Evolutionary conservation across 83 land plant species (phyloP), one percentile per base, ranked within the genome.

Genomic region (Picea abies): DNA sequence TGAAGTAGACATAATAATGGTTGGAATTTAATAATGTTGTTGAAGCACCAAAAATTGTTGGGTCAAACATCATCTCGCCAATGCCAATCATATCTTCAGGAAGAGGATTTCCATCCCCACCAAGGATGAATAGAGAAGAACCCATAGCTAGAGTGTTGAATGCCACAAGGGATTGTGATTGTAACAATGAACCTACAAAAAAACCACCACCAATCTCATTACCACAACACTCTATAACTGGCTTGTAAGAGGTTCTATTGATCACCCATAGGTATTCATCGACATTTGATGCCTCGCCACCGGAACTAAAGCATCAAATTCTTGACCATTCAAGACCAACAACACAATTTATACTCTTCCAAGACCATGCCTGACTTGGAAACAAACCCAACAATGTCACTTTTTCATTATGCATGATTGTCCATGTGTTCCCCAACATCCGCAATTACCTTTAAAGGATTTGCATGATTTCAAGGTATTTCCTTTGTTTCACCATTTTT

Each of bases 371-470:
- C 60, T 95, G 88, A 79, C 99, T 97, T 61, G 99, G 99, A 23
- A 97, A 93, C 29, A 95, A 88, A 60, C 99, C 99, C 69, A 97
- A 93, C 95, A 97, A 89, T 79, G 98, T 95, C 32, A 93, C 95
- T 78, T 90, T 91, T 29, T 96, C 95, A 93, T 97, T 98, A 98
- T 97, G 80, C 14, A 79, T 82, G 91, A 62, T 94, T 92, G 70
- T 93, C 99, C 92, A 89, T 92, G 68, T 97, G 98, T 81, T 93
- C 91, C 99, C 99, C 95, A 73, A 90, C 99, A 92, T 97, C 99
- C 62, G 95, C 96, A 52, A 97, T 98, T 81, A 93, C 98, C 80
- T 95, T 95, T 15, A 97, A 80, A 71, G 99, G 99, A 85, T 95
- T 91, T n/a, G 84, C 78, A 83, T 90, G 87, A 29, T 95, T 94